Evolutionary conservation across 352 stramenopile genomes (phyloP).

Genomic region (Globisporangium cylindrosporum): DNA sequence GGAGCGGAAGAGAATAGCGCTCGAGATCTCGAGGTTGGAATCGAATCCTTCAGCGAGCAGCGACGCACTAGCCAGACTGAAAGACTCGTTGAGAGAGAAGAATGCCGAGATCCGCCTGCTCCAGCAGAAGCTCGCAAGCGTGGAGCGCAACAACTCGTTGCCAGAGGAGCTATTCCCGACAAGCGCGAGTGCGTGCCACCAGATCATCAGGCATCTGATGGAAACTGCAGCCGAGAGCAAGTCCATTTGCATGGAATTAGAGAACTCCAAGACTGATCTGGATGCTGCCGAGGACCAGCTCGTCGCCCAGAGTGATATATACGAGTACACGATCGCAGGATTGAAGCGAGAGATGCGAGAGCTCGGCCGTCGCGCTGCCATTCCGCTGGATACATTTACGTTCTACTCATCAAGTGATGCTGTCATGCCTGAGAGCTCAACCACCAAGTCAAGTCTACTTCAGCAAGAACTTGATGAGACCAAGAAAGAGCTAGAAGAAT

Average conservation of each 20-base stretch:
- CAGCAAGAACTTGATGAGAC: conserved; percentile 23
- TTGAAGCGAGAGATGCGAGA: conserved; percentile 29
- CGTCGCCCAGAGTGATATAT: conserved; percentile 21
- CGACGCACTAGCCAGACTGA: conserved; percentile 31
- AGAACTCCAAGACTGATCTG: conserved; percentile 33
- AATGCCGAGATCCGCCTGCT: conserved; percentile 56
- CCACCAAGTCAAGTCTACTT: conserved; percentile 4
- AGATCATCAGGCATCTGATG: conserved; percentile 51
- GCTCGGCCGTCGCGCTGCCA: conserved; percentile 14
- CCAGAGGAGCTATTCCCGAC: conserved; percentile 42
- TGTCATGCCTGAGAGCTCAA: neutral
- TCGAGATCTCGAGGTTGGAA: conserved; percentile 33
- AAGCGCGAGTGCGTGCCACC: conserved; percentile 39
- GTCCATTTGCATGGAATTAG: conserved; percentile 30
- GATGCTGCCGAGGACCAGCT: conserved; percentile 30
- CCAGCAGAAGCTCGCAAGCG: conserved; percentile 53
- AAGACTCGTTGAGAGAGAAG: conserved; percentile 39
- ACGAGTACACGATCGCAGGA: conserved; percentile 20
- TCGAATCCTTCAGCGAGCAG: conserved; percentile 17
- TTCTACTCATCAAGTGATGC: conserved; percentile 9
- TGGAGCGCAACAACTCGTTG: conserved; percentile 47
- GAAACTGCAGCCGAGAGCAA: conserved; percentile 41
- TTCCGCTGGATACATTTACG: conserved; percentile 1
- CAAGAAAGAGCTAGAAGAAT: conserved; percentile 21
- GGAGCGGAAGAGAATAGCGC: conserved; percentile 46